A percentile compares a stretch with the other conserved stretches of the same genome.
These are phyloP conservation scores for Plectosphaerella cucumerina DNA, from an alignment of 2,329 filamentous ascomycete species.

Conservation along the genomic window DNA sequence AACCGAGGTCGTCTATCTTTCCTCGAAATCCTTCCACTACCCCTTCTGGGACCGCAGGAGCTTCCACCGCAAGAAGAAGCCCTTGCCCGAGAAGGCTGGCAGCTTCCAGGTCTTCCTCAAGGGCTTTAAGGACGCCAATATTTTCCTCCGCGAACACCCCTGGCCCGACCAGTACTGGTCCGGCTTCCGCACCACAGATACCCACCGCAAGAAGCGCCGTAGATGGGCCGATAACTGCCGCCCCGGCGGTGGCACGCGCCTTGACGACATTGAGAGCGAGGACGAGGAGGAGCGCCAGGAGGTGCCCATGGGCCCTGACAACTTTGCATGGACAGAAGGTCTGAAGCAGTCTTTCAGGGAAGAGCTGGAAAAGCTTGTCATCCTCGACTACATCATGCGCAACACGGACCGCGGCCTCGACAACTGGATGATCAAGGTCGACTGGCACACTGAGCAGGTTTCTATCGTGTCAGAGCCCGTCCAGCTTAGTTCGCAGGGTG, in stretches of 20 bases:
- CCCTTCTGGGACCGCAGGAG: constrained; percentile 94
- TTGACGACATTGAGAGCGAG: constrained; percentile 44
- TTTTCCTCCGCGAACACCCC: constrained; percentile 90
- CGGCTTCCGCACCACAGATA: constrained; percentile 65
- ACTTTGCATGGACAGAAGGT: constrained; percentile 81
- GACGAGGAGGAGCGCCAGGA: constrained; percentile 37
- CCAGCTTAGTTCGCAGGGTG: constrained; percentile 58
- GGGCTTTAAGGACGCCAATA: constrained; percentile 93
- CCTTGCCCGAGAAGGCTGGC: constrained; percentile 82
- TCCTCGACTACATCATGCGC: constrained; percentile 97
- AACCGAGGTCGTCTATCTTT: constrained; percentile 89
- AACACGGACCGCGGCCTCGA: constrained; percentile 96
- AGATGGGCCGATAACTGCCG: constrained; percentile 25
- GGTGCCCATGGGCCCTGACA: constrained; percentile 37
- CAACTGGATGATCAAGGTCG: constrained; percentile 99
- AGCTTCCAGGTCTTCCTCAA: constrained; percentile 98
- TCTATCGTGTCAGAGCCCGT: constrained; percentile 81
- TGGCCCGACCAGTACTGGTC: constrained; percentile 88
- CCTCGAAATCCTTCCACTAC: constrained; percentile 96
- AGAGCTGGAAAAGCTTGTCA: constrained; percentile 93
- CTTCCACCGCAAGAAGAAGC: constrained; percentile 82
- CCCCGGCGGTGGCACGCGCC: constrained; percentile 14
- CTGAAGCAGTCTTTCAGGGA: constrained; percentile 91
- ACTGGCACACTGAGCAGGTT: constrained; percentile 77
- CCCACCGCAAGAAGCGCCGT: constrained; percentile 63